These are phyloP conservation scores for Sideroxylon spinosum DNA, from an alignment of 179 eudicot genomes.

Conservation along the genomic window DNA sequence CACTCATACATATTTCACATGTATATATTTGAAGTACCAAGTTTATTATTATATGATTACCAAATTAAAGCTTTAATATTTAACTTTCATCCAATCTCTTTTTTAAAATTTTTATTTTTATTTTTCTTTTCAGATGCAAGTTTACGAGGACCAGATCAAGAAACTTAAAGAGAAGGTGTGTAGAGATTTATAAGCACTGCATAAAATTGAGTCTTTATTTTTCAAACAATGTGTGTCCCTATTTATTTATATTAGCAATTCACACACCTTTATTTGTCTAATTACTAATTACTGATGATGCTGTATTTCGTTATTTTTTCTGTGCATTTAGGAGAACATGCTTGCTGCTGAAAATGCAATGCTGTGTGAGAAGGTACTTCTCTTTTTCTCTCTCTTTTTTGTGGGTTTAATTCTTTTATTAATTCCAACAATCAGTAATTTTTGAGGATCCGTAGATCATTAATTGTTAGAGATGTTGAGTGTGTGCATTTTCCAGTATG, in stretches of 20 bases:
- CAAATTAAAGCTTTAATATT: too few species aligned
- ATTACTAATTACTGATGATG: neutral
- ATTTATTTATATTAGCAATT: too few species aligned
- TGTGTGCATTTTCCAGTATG: conserved; percentile 23
- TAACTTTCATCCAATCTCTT: neutral
- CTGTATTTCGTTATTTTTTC: neutral
- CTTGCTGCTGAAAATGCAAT: conserved; percentile 48
- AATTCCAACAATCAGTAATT: neutral
- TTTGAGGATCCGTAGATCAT: neutral
- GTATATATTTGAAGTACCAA: too few species aligned
- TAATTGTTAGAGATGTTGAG: neutral
- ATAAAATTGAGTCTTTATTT: too few species aligned
- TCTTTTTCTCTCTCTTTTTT: neutral
- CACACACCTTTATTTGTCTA: too few species aligned
- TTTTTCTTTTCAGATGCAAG: conserved; percentile 53
- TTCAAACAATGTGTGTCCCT: too few species aligned
- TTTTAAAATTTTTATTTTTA: neutral
- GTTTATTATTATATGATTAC: too few species aligned
- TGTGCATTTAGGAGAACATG: conserved; percentile 42
- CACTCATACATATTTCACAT: too few species aligned
- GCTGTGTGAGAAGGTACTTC: conserved; percentile 46
- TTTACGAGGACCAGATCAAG: conserved; percentile 56
- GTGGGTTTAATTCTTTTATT: too few species aligned
- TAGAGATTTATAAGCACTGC: too few species aligned
- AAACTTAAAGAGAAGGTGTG: conserved; percentile 69